Conservation (phyloP, 1,284 basidiomycete genomes). For the Volvariella surrecta region DNA sequence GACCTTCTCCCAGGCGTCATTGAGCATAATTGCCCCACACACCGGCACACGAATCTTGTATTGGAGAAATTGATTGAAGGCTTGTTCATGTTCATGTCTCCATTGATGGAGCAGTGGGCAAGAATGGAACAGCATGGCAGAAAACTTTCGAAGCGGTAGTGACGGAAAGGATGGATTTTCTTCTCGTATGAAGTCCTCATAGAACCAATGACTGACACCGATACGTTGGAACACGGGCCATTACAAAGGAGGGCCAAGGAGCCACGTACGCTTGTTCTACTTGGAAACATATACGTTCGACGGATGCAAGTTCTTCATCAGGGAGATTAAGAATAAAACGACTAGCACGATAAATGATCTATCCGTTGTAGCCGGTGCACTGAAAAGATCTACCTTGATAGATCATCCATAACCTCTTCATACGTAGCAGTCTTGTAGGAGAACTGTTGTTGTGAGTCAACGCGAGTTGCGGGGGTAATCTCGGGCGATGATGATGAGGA, state of each 20-base stretch:
- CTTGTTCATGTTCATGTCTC: conserved; percentile 73
- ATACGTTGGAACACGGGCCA: too few species aligned
- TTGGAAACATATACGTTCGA: conserved; percentile 97
- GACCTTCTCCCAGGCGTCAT: conserved; percentile 89
- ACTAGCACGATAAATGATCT: conserved; percentile 28
- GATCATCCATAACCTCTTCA: conserved; percentile 82
- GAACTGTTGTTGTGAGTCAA: conserved; percentile 36
- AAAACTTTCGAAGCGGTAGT: conserved; percentile 87
- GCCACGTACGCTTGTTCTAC: conserved; percentile 91
- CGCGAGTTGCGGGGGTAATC: conserved; percentile 40
- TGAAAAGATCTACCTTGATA: conserved; percentile 55
- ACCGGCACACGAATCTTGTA: conserved; percentile 98
- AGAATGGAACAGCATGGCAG: conserved; percentile 82
- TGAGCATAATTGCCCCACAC: conserved; percentile 97
- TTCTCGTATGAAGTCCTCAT: conserved; percentile 96
- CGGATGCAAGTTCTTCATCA: conserved; percentile 82
- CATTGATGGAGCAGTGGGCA: conserved; percentile 77
- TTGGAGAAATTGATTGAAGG: conserved; percentile 80
- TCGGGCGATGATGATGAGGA: conserved; percentile 67
- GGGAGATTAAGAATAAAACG: conserved; percentile 98
- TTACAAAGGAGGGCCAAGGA: conserved; percentile 1
- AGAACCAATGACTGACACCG: conserved; percentile 89
- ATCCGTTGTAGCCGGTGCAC: conserved; percentile 6
- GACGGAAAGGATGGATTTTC: conserved; percentile 85
- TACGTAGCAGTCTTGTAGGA: conserved; percentile 58